A percentile compares a stretch with the other conserved stretches of the same genome.
phyloP scores from a whole-genome alignment of 768 basidiomycete species.

The Suillus bovinus region DNA sequence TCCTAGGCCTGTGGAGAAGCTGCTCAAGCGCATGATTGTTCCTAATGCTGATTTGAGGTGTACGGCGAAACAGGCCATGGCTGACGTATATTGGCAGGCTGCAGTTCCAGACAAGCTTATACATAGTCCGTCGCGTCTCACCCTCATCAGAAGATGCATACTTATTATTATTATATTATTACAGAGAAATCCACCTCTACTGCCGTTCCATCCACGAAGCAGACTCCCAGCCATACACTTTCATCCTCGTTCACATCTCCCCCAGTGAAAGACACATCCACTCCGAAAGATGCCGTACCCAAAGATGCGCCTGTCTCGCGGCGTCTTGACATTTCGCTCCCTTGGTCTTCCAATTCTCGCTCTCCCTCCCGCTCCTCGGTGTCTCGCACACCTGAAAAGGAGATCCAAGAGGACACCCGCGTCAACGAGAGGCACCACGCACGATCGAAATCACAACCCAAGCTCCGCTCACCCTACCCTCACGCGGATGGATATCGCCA shows the following conservation, averaged over 20 bases:
- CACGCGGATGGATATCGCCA: conserved; percentile 6
- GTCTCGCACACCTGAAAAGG: conserved; percentile 14
- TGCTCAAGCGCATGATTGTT: conserved; percentile 75
- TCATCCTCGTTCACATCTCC: conserved; percentile 22
- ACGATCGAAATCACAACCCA: conserved; percentile 39
- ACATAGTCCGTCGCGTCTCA: conserved; percentile 42
- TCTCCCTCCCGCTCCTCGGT: conserved; percentile 17
- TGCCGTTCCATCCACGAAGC: conserved; percentile 10
- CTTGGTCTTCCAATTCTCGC: conserved; percentile 28
- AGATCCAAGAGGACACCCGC: not conserved
- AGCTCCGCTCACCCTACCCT: conserved; percentile 20
- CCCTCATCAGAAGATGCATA: conserved; percentile 2
- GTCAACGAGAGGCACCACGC: conserved; percentile 15
- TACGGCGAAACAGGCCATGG: conserved; percentile 64
- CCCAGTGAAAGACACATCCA: conserved; percentile 21
- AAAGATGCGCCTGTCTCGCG: conserved; percentile 30
- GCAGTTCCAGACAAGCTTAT: conserved; percentile 14
- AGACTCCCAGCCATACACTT: conserved; percentile 19
- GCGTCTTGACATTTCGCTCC: conserved; percentile 36
- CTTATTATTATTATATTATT: not conserved
- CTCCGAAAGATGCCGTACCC: conserved; percentile 18
- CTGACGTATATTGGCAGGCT: conserved; percentile 65
- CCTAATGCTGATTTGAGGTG: conserved; percentile 83
- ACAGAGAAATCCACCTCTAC: conserved; percentile 38
- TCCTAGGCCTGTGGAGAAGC: conserved; percentile 61